Conservation (phyloP, 169 alveolate genomes). For the Plasmodium inui region DNA sequence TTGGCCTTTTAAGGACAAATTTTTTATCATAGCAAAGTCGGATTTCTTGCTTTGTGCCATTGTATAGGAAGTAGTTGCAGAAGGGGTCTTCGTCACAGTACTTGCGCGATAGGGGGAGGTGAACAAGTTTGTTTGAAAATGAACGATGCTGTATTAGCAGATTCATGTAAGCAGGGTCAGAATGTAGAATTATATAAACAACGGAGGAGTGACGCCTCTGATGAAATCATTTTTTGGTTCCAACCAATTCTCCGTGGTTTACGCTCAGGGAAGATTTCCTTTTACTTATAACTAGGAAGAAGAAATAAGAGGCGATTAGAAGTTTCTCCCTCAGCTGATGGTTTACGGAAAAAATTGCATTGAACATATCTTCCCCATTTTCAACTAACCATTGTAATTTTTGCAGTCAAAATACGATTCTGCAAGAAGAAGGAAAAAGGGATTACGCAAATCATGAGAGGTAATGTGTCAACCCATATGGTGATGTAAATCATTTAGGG, state of each 20-base stretch:
- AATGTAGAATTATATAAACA: neutral
- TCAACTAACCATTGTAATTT: constrained; percentile 45
- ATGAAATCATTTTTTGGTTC: neutral
- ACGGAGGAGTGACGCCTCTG: neutral
- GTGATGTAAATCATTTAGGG: neutral
- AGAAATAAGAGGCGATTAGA: neutral
- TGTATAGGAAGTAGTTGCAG: constrained; percentile 52
- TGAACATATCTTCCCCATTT: neutral
- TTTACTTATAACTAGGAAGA: constrained; percentile 22
- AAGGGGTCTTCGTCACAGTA: constrained; percentile 72
- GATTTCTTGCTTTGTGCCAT: constrained; percentile 34
- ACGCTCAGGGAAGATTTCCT: neutral
- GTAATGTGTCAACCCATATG: neutral
- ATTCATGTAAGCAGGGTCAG: neutral
- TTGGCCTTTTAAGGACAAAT: constrained; percentile 25
- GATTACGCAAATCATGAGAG: neutral
- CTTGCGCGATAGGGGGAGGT: neutral
- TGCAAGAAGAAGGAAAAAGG: neutral
- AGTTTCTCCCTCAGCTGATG: neutral
- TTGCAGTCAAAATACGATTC: constrained; percentile 47
- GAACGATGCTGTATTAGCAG: neutral
- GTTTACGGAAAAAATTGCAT: neutral
- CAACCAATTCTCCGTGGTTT: constrained; percentile 57
- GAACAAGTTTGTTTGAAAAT: neutral
- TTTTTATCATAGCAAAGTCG: constrained; percentile 70